Evolutionary conservation across 495 filamentous ascomycete species (phyloP).

Genomic region (Halenospora varia): DNA sequence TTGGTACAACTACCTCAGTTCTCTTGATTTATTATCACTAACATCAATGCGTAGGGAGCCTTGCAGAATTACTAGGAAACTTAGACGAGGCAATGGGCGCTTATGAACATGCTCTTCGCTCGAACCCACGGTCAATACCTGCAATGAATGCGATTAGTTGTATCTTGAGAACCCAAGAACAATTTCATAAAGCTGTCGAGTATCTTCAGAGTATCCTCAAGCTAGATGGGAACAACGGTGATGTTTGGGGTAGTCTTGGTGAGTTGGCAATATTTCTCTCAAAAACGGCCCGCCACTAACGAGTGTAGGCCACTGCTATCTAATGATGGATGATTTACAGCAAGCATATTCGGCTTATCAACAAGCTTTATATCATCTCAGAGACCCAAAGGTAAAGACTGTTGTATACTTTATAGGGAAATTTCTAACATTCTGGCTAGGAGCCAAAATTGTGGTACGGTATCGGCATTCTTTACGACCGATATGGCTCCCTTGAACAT

Average conservation of each 20-base stretch:
- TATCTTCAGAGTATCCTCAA: constrained; percentile 90
- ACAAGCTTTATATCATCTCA: constrained; percentile 86
- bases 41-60: constrained; percentile 53
- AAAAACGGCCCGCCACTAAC: constrained; percentile 11
- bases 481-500: constrained; percentile 95
- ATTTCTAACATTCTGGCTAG: too few species aligned
- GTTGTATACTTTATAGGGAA: too few species aligned
- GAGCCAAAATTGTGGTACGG: constrained; percentile 99
- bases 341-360: constrained; percentile 98
- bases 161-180: constrained; percentile 86
- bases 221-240: constrained; percentile 81
- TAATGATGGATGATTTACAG: constrained; percentile 99
- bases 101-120: constrained; percentile 83
- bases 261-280: constrained; percentile 22
- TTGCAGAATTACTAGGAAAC: constrained; percentile 86
- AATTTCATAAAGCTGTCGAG: constrained; percentile 91
- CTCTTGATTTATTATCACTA: not conserved
- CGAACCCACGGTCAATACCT: constrained; percentile 84
- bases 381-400: constrained; percentile 95
- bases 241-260: constrained; percentile 96
- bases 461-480: constrained; percentile 96
- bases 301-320: constrained; percentile 76
- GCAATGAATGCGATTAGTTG: constrained; percentile 94
- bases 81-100: constrained; percentile 81
- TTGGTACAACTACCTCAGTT: constrained; percentile 58